Percentiles rank a stretch among this genome's conserved stretches.
Conservation (phyloP, 1,284 basidiomycete genomes). For the Mycena citricolor region DNA sequence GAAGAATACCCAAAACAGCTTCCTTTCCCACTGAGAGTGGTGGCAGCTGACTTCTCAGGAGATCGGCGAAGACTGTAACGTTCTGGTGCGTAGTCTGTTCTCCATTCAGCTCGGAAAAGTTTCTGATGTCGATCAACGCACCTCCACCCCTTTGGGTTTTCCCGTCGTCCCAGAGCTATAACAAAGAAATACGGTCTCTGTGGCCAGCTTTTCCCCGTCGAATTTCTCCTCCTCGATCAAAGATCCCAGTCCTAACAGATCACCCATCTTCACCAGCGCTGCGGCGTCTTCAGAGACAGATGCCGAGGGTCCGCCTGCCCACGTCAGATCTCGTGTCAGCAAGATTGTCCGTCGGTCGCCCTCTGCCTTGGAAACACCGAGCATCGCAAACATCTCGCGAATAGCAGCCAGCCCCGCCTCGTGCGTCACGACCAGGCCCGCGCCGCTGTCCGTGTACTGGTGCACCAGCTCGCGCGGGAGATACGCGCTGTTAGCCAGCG, state of each 20-base stretch:
- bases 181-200: constrained; percentile 61
- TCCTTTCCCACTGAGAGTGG: constrained; percentile 39
- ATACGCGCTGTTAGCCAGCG: constrained; percentile 66
- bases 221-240: constrained; percentile 27
- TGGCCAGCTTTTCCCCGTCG: constrained; percentile 36
- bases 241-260: constrained; percentile 45
- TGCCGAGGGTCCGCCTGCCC: constrained; percentile 27
- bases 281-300: constrained; percentile 28
- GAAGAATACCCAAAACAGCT: constrained; percentile 55
- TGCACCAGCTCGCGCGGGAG: constrained; percentile 60
- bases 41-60: constrained; percentile 45
- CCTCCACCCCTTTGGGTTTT: constrained; percentile 54
- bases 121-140: constrained; percentile 18
- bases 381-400: constrained; percentile 52
- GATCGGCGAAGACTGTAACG: constrained; percentile 48
- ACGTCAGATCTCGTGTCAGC: constrained; percentile 30
- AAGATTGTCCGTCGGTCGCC: constrained; percentile 46
- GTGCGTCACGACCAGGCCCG: constrained; percentile 58
- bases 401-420: constrained; percentile 51
- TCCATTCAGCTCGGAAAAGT: neutral
- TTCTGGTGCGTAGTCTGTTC: constrained; percentile 66
- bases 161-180: constrained; percentile 69
- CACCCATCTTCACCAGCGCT: constrained; percentile 37
- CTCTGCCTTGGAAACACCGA: constrained; percentile 50
- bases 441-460: constrained; percentile 51